Evolutionary conservation across 1,139 yeast genomes (phyloP).

Genomic region (Geotrichum carabidarum): DNA sequence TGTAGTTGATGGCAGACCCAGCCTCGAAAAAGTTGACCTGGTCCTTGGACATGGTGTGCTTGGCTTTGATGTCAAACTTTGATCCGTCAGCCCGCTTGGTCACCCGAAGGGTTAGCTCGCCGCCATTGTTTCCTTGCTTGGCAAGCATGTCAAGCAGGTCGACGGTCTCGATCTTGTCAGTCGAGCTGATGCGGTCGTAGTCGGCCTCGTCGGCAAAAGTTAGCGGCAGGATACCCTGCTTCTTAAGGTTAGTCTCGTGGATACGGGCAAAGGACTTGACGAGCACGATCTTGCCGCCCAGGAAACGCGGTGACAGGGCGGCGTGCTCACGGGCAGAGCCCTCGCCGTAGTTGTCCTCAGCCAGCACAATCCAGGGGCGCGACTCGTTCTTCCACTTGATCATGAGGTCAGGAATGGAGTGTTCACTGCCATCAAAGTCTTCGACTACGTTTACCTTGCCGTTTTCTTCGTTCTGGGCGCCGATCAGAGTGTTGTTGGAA

Average conservation of each 20-base stretch:
- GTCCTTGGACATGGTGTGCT: slow-evolving; percentile 95
- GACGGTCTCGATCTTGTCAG: slow-evolving; percentile 74
- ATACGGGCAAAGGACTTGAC: slow-evolving; percentile 97
- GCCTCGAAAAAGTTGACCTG: slow-evolving; percentile 95
- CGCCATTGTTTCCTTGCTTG: slow-evolving; percentile 84
- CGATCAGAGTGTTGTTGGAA: slow-evolving; percentile 89
- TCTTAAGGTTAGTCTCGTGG: slow-evolving; percentile 84
- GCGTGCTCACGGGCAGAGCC: slow-evolving; percentile 99
- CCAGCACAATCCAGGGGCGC: slow-evolving; percentile 91
- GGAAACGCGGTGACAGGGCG: slow-evolving; percentile 88
- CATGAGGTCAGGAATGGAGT: slow-evolving; percentile 92
- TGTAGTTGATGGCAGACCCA: slow-evolving; percentile 92
- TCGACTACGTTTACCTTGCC: slow-evolving; percentile 90
- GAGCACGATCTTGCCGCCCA: slow-evolving; percentile 83
- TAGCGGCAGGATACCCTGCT: slow-evolving; percentile 94
- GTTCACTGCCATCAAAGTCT: slow-evolving; percentile 72
- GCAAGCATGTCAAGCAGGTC: slow-evolving; percentile 73
- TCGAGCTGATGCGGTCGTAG: slow-evolving; percentile 71
- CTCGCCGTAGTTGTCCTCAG: slow-evolving; percentile 97
- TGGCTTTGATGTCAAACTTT: slow-evolving; percentile 62
- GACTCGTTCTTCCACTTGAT: slow-evolving; percentile 83
- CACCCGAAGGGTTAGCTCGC: slow-evolving; percentile 62
- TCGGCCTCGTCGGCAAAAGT: slow-evolving; percentile 86
- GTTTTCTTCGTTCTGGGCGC: slow-evolving; percentile 94
- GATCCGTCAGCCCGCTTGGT: slow-evolving; percentile 67